A percentile compares a stretch with the other conserved stretches of the same genome.
phyloP scores from a whole-genome alignment of 176 grass and related monocot genomes.

The Typha latifolia region DNA sequence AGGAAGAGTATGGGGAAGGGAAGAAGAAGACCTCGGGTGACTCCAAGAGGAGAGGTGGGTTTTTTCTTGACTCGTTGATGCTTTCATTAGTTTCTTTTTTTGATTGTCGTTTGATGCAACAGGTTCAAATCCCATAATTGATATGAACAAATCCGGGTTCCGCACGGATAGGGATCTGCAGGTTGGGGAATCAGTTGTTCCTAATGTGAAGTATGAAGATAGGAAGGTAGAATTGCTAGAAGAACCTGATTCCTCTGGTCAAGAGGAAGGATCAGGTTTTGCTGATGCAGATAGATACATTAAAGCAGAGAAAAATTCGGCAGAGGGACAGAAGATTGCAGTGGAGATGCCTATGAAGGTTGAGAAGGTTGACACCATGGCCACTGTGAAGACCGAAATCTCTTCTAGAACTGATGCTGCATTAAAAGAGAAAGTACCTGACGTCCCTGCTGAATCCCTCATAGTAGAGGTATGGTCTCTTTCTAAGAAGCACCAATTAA shows the following conservation, averaged over 20 bases:
- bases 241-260: slow-evolving; percentile 10
- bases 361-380: slow-evolving; percentile 26
- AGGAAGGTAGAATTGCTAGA: slow-evolving; percentile 16
- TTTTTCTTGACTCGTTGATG: neutral
- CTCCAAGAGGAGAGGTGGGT: slow-evolving; percentile 48
- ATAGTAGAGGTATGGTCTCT: slow-evolving; percentile 41
- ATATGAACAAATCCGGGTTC: slow-evolving; percentile 18
- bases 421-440: slow-evolving; percentile 16
- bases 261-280: neutral
- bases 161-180: slow-evolving; percentile 16
- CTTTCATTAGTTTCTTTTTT: neutral
- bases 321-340: slow-evolving; percentile 5
- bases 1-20: slow-evolving; percentile 17
- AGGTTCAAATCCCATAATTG: slow-evolving; percentile 21
- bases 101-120: slow-evolving; percentile 18
- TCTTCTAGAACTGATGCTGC: slow-evolving; percentile 15
- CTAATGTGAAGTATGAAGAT: slow-evolving; percentile 23
- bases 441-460: slow-evolving; percentile 20
- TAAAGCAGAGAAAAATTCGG: neutral
- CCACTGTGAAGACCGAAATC: slow-evolving; percentile 21
- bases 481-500: slow-evolving; percentile 16
- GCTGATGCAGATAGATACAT: slow-evolving; percentile 1
- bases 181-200: slow-evolving; percentile 11
- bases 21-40: slow-evolving; percentile 12
- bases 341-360: slow-evolving; percentile 20